Evolutionary conservation across 306 rosid species (phyloP).

Genomic region (Trichosanthes cucumerina): DNA sequence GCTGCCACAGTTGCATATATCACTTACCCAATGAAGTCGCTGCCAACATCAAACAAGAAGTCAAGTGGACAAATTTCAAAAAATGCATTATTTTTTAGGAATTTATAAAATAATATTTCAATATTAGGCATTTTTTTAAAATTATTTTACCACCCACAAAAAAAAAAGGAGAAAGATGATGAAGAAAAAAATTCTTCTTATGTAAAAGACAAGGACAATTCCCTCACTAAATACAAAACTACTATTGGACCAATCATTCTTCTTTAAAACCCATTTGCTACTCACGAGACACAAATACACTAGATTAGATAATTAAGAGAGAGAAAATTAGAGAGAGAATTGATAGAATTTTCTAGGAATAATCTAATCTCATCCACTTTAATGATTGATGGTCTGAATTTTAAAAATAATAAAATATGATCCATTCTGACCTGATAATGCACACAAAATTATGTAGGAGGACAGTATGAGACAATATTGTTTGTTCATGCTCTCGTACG

Average conservation of each 20-base stretch:
- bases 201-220: background rate
- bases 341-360: no score
- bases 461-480: no score
- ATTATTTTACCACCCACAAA: background rate
- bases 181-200: background rate
- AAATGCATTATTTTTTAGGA: background rate
- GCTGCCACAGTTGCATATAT: conserved; percentile 3
- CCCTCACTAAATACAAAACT: conserved; percentile 27
- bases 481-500: no score
- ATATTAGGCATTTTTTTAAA: background rate
- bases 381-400: no score
- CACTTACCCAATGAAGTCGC: background rate
- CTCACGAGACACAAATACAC: conserved; percentile 10
- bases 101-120: background rate
- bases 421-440: no score
- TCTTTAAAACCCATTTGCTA: background rate
- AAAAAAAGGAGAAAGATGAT: no score
- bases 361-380: no score
- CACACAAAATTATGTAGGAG: no score
- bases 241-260: conserved; percentile 14
- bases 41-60: background rate
- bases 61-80: background rate
- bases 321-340: no score
- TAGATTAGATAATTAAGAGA: no score
- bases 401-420: no score